phyloP scores from a whole-genome alignment of 176 grass and related monocot species.

The Bolboschoenus planiculmis region DNA sequence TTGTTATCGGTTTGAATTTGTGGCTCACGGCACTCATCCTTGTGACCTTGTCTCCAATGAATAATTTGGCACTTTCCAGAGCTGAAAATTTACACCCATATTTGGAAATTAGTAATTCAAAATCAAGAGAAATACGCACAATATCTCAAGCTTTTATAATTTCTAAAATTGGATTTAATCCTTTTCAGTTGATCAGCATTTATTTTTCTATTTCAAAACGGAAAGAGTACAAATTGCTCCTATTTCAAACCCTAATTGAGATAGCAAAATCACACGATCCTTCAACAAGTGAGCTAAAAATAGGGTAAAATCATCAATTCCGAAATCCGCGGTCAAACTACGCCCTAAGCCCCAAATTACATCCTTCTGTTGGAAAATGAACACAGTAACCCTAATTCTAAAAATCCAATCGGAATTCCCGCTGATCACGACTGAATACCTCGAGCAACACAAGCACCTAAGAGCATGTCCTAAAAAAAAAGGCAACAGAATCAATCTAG shows the following conservation, averaged over 20 bases:
- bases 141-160: neutral
- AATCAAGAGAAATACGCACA: neutral
- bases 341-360: neutral
- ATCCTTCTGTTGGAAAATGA: neutral
- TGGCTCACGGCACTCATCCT: slow-evolving; percentile 56
- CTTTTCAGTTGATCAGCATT: neutral
- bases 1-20: slow-evolving; percentile 25
- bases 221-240: neutral
- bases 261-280: neutral
- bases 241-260: neutral
- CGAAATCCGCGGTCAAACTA: neutral
- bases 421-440: slow-evolving; percentile 7
- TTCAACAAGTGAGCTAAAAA: neutral
- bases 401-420: slow-evolving; percentile 13
- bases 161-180: neutral
- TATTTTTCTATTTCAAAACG: neutral
- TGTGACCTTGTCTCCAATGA: slow-evolving; percentile 92
- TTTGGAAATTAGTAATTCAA: slow-evolving; percentile 11
- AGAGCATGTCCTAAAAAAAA: neutral
- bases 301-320: neutral
- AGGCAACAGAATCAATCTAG: slow-evolving; percentile 30
- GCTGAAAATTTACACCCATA: slow-evolving; percentile 33
- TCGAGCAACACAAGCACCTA: neutral
- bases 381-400: slow-evolving; percentile 23
- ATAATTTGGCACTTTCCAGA: slow-evolving; percentile 75